Evolutionary conservation across 169 alveolate genomes (phyloP), one percentile per base, ranked within the genome.

Genomic region (Babesia sp.): DNA sequence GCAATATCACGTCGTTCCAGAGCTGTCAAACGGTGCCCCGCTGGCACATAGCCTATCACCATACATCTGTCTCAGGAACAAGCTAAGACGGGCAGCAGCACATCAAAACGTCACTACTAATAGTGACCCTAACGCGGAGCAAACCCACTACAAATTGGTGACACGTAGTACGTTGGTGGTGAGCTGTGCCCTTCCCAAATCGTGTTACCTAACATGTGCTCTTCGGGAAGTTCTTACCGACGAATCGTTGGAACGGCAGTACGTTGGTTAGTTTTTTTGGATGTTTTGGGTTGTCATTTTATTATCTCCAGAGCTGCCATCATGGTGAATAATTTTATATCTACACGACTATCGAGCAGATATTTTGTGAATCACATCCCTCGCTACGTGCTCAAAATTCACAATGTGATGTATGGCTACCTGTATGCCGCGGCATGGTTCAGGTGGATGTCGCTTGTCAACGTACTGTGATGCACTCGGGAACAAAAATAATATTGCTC

Each of bases 191-290:
- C 66, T 79, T 26, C 87, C 84, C 26, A 79, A 71, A 45, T 79
- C 87, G 24, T 79, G 78, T 18, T 79, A 79, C 71, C 44, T 79
- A 45, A 79, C 87, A 26, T 50, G 68, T 29, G 87, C 87, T 3
- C 59, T 79, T n/a, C 44, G 87, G n/a, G 87, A 79, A 44, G 64
- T 79, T 28, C 45, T 79, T 20, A 16, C 74, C 33, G 79, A 70
- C 44, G 58, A 70, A 37, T 60, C 84, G 9, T 28, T 70, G 33
- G 87, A 79, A 42, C 71, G 59, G 22, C 51, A 59, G 41, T 31
- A 69, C 44, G 42, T 69, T 37, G 53, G 44, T 8, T 69, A 28
- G 53, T 16, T 31, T 28, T 22, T 20, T 14, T 34, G 39, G 9
- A n/a, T 51, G 36, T 51, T 20, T 14, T n/a, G n/a, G n/a, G n/a